Conservation (phyloP, 1,284 basidiomycete species). For the Sutorius eximius region DNA sequence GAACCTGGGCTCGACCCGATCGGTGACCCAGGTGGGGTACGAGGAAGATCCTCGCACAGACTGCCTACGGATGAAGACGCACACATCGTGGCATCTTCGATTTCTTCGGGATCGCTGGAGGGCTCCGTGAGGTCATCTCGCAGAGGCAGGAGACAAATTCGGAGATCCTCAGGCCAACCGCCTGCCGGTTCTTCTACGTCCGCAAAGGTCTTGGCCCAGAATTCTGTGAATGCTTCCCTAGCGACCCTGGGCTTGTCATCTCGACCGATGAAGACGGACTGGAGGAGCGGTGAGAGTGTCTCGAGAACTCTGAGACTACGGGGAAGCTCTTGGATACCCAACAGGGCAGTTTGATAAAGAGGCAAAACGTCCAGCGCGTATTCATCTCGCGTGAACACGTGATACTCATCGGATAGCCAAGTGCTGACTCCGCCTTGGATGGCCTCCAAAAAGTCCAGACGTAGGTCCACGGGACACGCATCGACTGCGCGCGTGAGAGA, state of each 20-base stretch:
- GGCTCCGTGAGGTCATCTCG: slow-evolving; percentile 11
- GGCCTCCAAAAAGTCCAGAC: slow-evolving; percentile 44
- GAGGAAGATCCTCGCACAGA: slow-evolving; percentile 3
- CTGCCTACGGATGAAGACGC: slow-evolving; percentile 2
- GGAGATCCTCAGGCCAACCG: slow-evolving; percentile 53
- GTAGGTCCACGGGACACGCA: slow-evolving; percentile 49
- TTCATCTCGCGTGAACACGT: slow-evolving; percentile 50
- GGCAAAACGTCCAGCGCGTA: slow-evolving; percentile 60
- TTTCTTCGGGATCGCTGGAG: slow-evolving; percentile 27
- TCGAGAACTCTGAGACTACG: slow-evolving; percentile 40
- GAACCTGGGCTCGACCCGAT: slow-evolving; percentile 3
- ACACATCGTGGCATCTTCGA: slow-evolving; percentile 16
- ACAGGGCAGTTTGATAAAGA: slow-evolving; percentile 56
- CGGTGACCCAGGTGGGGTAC: slow-evolving; percentile 14
- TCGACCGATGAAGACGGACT: slow-evolving; percentile 53
- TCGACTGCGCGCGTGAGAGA: slow-evolving; percentile 55
- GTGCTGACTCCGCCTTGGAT: slow-evolving; percentile 54
- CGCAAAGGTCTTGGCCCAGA: slow-evolving; percentile 54
- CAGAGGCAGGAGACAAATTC: slow-evolving; percentile 36
- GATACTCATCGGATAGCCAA: slow-evolving; percentile 64
- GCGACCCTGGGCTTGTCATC: slow-evolving; percentile 41
- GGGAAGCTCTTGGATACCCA: slow-evolving; percentile 49
- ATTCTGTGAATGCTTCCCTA: slow-evolving; percentile 52
- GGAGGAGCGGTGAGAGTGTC: slow-evolving; percentile 48
- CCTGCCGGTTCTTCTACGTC: slow-evolving; percentile 38